These are phyloP conservation scores for Microthlaspi erraticum DNA, from an alignment of 345 rosid species.

Conservation along the genomic window DNA sequence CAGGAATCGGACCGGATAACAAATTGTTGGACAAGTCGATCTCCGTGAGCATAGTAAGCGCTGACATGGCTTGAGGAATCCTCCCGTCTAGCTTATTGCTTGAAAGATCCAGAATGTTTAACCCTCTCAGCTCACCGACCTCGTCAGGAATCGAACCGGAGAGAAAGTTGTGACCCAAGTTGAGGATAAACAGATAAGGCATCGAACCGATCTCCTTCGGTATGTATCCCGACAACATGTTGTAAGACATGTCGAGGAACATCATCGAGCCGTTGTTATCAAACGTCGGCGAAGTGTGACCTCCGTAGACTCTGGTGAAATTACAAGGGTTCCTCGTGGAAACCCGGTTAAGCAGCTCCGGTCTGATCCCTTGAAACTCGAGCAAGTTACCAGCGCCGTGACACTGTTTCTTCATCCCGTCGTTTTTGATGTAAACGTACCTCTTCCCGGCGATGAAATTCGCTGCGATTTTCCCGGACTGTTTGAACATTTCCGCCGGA, in stretches of 20 bases:
- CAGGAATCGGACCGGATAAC: constrained; percentile 78
- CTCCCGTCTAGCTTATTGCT: constrained; percentile 66
- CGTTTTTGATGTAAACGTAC: constrained; percentile 78
- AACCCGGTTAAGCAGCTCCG: constrained; percentile 58
- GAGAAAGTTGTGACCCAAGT: constrained; percentile 75
- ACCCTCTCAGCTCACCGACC: constrained; percentile 66
- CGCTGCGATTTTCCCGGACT: constrained; percentile 80
- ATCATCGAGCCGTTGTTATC: constrained; percentile 91
- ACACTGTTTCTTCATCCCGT: constrained; percentile 70
- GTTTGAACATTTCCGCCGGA: constrained; percentile 80
- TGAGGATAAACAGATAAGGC: constrained; percentile 74
- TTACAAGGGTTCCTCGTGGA: constrained; percentile 84
- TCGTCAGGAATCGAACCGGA: constrained; percentile 77
- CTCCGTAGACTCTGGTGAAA: constrained; percentile 72
- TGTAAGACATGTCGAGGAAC: constrained; percentile 87
- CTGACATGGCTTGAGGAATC: constrained; percentile 72
- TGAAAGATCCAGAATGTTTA: constrained; percentile 88
- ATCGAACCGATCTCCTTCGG: constrained; percentile 86
- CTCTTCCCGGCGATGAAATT: constrained; percentile 81
- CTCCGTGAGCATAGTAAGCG: constrained; percentile 62
- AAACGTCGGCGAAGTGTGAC: constrained; percentile 78
- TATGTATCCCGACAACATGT: constrained; percentile 68
- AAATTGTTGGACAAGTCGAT: constrained; percentile 74
- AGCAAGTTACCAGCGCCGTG: constrained; percentile 95
- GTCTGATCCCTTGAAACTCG: constrained; percentile 83